phyloP scores from a whole-genome alignment of 371 early-diverging fungal species.

The Mucor sp. region DNA sequence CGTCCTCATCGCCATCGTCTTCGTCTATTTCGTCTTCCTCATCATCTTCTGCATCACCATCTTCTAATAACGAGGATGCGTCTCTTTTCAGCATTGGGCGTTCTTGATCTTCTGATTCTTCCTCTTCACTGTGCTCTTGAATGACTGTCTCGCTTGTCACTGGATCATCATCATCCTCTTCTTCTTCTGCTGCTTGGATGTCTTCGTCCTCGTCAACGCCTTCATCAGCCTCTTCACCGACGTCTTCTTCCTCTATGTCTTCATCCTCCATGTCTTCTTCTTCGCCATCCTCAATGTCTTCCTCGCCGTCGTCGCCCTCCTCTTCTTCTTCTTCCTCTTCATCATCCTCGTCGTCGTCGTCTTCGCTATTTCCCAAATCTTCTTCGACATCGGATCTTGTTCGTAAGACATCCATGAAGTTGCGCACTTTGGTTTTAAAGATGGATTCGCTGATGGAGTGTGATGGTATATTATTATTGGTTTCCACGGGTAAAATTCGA shows the following conservation, averaged over 20 bases:
- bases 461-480: neutral
- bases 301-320: slow-evolving; percentile 7
- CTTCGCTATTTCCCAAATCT: slow-evolving; percentile 23
- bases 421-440: slow-evolving; percentile 24
- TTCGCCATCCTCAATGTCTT: neutral
- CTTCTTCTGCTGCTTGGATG: slow-evolving; percentile 12
- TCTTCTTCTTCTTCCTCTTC: slow-evolving; percentile 15
- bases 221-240: neutral
- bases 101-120: slow-evolving; percentile 17
- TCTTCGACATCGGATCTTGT: slow-evolving; percentile 19
- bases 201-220: neutral
- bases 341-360: slow-evolving; percentile 19
- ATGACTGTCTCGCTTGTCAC: slow-evolving; percentile 3
- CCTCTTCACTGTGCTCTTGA: slow-evolving; percentile 6
- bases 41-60: slow-evolving; percentile 3
- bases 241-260: slow-evolving; percentile 6
- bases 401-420: slow-evolving; percentile 25
- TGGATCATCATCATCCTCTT: slow-evolving; percentile 4
- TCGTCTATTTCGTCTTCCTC: slow-evolving; percentile 21
- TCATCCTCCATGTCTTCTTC: slow-evolving; percentile 14
- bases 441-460: slow-evolving; percentile 23
- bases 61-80: neutral
- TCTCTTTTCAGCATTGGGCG: neutral
- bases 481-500: neutral
- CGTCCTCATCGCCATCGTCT: slow-evolving; percentile 1